Percentiles rank a stretch among this genome's conserved stretches.
These are phyloP conservation scores for Lasiosphaeria miniovina DNA, from an alignment of 495 filamentous ascomycete genomes.

Conservation along the genomic window DNA sequence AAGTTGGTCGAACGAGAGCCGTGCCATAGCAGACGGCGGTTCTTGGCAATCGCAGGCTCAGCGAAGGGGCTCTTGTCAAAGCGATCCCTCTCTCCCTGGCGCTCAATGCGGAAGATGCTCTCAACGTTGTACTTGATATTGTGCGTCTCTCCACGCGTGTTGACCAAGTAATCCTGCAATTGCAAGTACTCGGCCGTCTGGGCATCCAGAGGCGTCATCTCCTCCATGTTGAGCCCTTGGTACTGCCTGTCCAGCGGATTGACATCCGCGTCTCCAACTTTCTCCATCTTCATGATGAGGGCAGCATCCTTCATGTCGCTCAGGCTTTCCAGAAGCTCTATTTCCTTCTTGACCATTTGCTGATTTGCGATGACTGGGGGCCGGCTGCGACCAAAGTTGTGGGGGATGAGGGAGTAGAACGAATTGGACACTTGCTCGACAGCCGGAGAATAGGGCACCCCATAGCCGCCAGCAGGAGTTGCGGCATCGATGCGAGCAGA, in stretches of 20 bases:
- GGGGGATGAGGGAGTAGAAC: constrained; percentile 81
- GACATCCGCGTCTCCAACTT: constrained; percentile 45
- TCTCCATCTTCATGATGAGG: constrained; percentile 67
- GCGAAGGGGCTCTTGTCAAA: constrained; percentile 56
- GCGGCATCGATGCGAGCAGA: constrained; percentile 56
- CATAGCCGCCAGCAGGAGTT: constrained; percentile 47
- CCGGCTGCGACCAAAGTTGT: constrained; percentile 69
- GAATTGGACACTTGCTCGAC: constrained; percentile 63
- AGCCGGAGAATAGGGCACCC: constrained; percentile 32
- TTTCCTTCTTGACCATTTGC: constrained; percentile 63
- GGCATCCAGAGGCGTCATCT: constrained; percentile 67
- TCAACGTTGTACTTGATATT: constrained; percentile 61
- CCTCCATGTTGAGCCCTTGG: constrained; percentile 64
- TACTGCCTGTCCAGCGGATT: constrained; percentile 70
- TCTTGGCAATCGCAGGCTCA: constrained; percentile 26
- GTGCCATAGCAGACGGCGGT: constrained; percentile 81
- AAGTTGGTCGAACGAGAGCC: constrained; percentile 77
- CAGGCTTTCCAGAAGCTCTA: constrained; percentile 72
- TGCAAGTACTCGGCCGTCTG: constrained; percentile 59
- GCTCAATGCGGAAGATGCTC: constrained; percentile 79
- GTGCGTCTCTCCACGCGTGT: constrained; percentile 61
- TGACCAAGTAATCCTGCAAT: constrained; percentile 61
- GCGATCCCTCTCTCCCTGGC: constrained; percentile 67
- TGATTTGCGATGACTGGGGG: constrained; percentile 61
- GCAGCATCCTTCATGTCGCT: constrained; percentile 80